A percentile compares a stretch with the other conserved stretches of the same genome.
phyloP scores from a whole-genome alignment of 768 basidiomycete genomes.

The Boletus insuetus region DNA sequence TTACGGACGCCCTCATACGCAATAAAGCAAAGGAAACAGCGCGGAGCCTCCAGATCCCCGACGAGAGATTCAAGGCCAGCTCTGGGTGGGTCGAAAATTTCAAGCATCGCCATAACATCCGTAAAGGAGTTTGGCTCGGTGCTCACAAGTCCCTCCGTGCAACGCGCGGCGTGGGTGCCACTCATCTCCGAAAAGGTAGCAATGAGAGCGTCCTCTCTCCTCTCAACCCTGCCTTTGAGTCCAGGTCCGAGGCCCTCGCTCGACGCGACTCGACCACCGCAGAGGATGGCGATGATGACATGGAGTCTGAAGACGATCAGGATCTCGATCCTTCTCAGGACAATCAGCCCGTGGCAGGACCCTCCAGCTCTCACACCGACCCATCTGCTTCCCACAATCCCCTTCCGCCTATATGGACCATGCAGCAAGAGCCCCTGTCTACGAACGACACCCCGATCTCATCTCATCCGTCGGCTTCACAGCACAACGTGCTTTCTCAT shows the following conservation, averaged over 20 bases:
- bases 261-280: slow-evolving; percentile 27
- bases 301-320: slow-evolving; percentile 36
- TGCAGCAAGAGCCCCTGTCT: slow-evolving; percentile 31
- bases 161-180: slow-evolving; percentile 29
- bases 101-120: slow-evolving; percentile 78
- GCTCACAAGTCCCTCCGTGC: slow-evolving; percentile 35
- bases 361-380: slow-evolving; percentile 30
- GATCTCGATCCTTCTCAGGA: slow-evolving; percentile 28
- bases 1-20: slow-evolving; percentile 66
- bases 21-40: slow-evolving; percentile 69
- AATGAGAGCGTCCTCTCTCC: slow-evolving; percentile 37
- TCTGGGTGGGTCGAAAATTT: slow-evolving; percentile 93
- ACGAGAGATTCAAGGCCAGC: slow-evolving; percentile 86
- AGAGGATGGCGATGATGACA: slow-evolving; percentile 35
- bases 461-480: slow-evolving; percentile 26
- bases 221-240: slow-evolving; percentile 39
- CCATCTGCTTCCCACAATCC: slow-evolving; percentile 27
- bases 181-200: slow-evolving; percentile 37
- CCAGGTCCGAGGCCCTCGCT: slow-evolving; percentile 28
- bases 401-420: slow-evolving; percentile 34
- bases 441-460: slow-evolving; percentile 30
- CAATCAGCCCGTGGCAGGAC: slow-evolving; percentile 25
- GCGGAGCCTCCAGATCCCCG: slow-evolving; percentile 48
- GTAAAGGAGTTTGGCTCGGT: slow-evolving; percentile 57
- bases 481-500: slow-evolving; percentile 30